These are phyloP conservation scores for Aureobasidium musti DNA, from an alignment of 2,329 filamentous ascomycete genomes.

Conservation along the genomic window DNA sequence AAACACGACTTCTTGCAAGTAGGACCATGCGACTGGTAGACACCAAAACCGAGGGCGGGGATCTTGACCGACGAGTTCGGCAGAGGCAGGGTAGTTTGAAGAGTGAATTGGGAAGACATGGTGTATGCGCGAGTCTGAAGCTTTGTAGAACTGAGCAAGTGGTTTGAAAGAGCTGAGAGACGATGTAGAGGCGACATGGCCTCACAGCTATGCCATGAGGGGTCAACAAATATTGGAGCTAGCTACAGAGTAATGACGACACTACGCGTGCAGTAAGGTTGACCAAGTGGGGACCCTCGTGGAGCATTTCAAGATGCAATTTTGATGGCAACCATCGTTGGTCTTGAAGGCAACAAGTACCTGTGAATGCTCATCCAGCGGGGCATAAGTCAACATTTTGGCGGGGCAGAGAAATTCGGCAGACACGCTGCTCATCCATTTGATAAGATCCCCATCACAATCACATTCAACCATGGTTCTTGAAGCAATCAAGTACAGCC, in stretches of 20 bases:
- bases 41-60: conserved; percentile 70
- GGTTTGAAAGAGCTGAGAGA: conserved; percentile 18
- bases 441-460: not conserved
- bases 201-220: conserved; percentile 17
- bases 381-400: conserved; percentile 7
- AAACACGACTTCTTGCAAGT: conserved; percentile 61
- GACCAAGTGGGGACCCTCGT: conserved; percentile 4
- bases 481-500: conserved; percentile 74
- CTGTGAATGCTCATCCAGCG: not conserved
- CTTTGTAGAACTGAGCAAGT: not conserved
- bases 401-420: conserved; percentile 11
- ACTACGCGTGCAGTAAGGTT: conserved; percentile 3
- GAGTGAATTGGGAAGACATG: conserved; percentile 43
- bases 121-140: conserved; percentile 11
- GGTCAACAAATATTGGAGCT: conserved; percentile 25
- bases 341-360: not conserved
- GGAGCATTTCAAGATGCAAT: not conserved
- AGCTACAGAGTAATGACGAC: conserved; percentile 20
- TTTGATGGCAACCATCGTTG: not conserved
- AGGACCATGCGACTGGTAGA: conserved; percentile 60
- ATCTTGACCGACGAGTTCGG: conserved; percentile 56
- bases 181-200: conserved; percentile 22
- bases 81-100: conserved; percentile 55
- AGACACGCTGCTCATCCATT: not conserved
- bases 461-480: conserved; percentile 54